phyloP scores from a whole-genome alignment of 2,329 filamentous ascomycete genomes.

The Claviceps cyperi region DNA sequence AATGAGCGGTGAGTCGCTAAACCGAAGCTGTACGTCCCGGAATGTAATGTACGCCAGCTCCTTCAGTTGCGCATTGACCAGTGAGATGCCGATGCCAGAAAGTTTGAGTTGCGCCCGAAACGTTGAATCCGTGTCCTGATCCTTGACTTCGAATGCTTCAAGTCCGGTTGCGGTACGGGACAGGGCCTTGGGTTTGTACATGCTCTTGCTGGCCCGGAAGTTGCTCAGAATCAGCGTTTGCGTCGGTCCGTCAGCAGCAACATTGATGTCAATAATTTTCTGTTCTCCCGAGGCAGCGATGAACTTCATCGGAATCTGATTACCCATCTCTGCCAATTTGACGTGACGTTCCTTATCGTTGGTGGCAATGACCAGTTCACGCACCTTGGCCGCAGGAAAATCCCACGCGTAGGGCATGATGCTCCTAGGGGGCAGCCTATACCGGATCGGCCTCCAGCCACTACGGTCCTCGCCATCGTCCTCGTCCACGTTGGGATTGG shows the following conservation, averaged over 20 bases:
- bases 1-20: slow-evolving; percentile 83
- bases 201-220: slow-evolving; percentile 81
- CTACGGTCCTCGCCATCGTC: slow-evolving; percentile 73
- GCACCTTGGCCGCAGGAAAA: slow-evolving; percentile 92
- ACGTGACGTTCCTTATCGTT: slow-evolving; percentile 59
- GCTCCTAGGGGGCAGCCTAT: slow-evolving; percentile 80
- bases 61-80: slow-evolving; percentile 83
- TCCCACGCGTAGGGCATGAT: slow-evolving; percentile 99
- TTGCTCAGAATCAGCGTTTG: slow-evolving; percentile 91
- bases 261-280: slow-evolving; percentile 93
- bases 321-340: slow-evolving; percentile 91
- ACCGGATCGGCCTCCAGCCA: slow-evolving; percentile 84
- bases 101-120: slow-evolving; percentile 82
- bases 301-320: slow-evolving; percentile 87
- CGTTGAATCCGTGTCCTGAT: slow-evolving; percentile 72
- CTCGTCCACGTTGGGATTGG: slow-evolving; percentile 83
- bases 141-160: slow-evolving; percentile 76
- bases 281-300: slow-evolving; percentile 50
- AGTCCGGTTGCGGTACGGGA: slow-evolving; percentile 33
- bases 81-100: slow-evolving; percentile 79
- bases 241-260: slow-evolving; percentile 86
- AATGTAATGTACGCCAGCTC: slow-evolving; percentile 91
- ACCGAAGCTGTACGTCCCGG: slow-evolving; percentile 78
- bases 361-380: slow-evolving; percentile 63
- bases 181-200: slow-evolving; percentile 53